These are phyloP conservation scores for Hypomyces perniciosus DNA, from an alignment of 2,329 filamentous ascomycete species.

Conservation along the genomic window DNA sequence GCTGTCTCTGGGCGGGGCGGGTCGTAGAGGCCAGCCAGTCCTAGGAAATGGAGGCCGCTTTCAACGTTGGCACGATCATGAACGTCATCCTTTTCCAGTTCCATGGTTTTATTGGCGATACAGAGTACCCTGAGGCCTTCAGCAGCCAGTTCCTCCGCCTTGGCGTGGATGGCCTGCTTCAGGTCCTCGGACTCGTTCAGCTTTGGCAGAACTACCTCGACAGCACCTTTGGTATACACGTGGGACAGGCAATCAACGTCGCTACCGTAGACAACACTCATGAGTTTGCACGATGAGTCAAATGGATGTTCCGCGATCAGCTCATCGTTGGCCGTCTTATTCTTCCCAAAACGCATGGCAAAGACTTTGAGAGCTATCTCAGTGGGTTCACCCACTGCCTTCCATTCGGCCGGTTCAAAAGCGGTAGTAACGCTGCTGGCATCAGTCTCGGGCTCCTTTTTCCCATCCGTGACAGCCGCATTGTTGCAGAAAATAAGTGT, in stretches of 20 bases:
- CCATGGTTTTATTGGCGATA: slow-evolving; percentile 49
- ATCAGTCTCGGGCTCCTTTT: slow-evolving; percentile 41
- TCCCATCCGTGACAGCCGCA: slow-evolving; percentile 42
- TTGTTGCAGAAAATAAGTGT: slow-evolving; percentile 59
- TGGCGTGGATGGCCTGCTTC: slow-evolving; percentile 40
- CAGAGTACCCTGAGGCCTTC: slow-evolving; percentile 65
- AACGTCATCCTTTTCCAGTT: slow-evolving; percentile 28
- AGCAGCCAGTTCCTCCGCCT: slow-evolving; percentile 51
- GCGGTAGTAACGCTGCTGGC: slow-evolving; percentile 42
- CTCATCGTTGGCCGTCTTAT: slow-evolving; percentile 37
- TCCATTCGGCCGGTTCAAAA: slow-evolving; percentile 44
- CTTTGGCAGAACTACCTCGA: slow-evolving; percentile 51
- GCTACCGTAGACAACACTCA: slow-evolving; percentile 60
- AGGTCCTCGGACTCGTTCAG: slow-evolving; percentile 41
- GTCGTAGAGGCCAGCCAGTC: slow-evolving; percentile 66
- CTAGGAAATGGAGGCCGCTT: slow-evolving; percentile 55
- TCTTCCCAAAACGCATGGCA: slow-evolving; percentile 59
- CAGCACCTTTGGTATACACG: slow-evolving; percentile 53
- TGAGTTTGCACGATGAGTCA: slow-evolving; percentile 67
- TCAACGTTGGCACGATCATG: slow-evolving; percentile 51
- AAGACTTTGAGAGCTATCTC: slow-evolving; percentile 71
- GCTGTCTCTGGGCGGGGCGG: slow-evolving; percentile 63
- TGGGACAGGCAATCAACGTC: slow-evolving; percentile 29
- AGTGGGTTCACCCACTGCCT: slow-evolving; percentile 60
- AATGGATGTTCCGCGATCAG: slow-evolving; percentile 64